Evolutionary conservation across 2,329 filamentous ascomycete species (phyloP), one percentile per base, ranked within the genome.

Genomic region (Venturia asperata): DNA sequence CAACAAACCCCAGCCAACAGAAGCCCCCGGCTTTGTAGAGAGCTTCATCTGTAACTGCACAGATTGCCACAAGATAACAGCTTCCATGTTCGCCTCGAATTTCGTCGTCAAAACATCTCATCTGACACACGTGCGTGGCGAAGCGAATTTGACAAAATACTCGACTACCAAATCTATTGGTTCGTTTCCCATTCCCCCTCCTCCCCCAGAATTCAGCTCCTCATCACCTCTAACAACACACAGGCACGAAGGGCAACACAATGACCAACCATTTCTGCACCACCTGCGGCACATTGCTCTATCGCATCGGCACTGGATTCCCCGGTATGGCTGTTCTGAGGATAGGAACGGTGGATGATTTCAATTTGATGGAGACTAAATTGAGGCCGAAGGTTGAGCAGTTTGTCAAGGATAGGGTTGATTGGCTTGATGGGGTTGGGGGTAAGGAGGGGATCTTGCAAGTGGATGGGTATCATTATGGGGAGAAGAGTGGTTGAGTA

Each of bases 191-290:
- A 19, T n/a, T 27, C 49, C 13, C 15, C 10, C n/a, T 37, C 27
- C 19, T 58, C 27, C 5, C 7, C 13, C 15, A n/a, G 1, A 30
- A 5, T 11, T 34, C 15, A 5, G 2, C 15, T 41, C 39, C 39
- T 15, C 11, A 2, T 10, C 39, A 41, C 15, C 17, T 37, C 24
- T 30, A 6, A 30, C 49, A 17, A 1, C 27, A 13, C 7, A 15
- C 30, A 58, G 52, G 5, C 27, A 58, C 52, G 37, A 77, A 78
- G 0, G 77, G 77, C 2, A 77, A 79, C 64, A 72, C 62, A 7
- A 88, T 88, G 85, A 82, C 81, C 9, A 87, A 87, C 69, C 76
- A 79, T 70, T 88, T 88, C 72, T 88, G 86, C 68, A 74, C 70
- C 0, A 81, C 76, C 0, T 88, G 86, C 70, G 85, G 86, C 0